Conservation (phyloP, 2,329 filamentous ascomycete genomes). For the Xylaria sp. region DNA sequence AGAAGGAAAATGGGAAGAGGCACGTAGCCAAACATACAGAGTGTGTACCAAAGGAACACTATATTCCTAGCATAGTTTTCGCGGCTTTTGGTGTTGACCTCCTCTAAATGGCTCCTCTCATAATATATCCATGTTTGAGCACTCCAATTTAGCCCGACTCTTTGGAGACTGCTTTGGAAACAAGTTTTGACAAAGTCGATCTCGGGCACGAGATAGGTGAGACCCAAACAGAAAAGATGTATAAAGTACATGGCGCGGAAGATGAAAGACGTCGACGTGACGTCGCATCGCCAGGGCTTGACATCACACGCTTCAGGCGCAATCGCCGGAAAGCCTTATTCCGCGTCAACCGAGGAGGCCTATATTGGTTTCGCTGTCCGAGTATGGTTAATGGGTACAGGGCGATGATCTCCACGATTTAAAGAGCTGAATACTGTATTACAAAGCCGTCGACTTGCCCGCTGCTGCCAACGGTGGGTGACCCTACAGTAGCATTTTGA, state of each 20-base stretch:
- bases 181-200: neutral
- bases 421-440: neutral
- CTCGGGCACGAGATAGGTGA: neutral
- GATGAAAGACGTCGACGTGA: neutral
- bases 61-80: neutral
- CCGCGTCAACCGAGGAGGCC: neutral
- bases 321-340: neutral
- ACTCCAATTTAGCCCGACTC: neutral
- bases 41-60: slow-evolving; percentile 6
- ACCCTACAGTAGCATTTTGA: neutral
- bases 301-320: neutral
- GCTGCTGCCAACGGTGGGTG: neutral
- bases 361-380: neutral
- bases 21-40: slow-evolving; percentile 5
- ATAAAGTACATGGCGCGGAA: neutral
- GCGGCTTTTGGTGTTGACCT: neutral
- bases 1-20: neutral
- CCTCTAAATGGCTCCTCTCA: neutral
- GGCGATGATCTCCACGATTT: neutral
- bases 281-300: neutral
- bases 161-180: neutral
- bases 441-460: neutral
- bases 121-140: neutral
- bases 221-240: neutral
- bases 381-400: neutral